Evolutionary conservation across 2,329 filamentous ascomycete species (phyloP), one percentile per base, ranked within the genome.

Genomic region (Talaromyces sp.): DNA sequence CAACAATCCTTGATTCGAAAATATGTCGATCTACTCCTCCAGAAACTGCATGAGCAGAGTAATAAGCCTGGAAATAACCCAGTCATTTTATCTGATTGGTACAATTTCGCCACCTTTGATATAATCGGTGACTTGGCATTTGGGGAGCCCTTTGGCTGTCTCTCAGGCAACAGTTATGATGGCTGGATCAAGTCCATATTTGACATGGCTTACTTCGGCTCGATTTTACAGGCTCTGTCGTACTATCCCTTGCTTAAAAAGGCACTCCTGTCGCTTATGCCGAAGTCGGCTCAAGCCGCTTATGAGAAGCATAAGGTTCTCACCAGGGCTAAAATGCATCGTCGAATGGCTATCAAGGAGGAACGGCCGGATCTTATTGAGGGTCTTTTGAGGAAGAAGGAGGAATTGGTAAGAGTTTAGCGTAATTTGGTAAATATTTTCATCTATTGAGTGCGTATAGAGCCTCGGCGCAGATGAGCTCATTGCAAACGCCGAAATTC

Each of bases 101-200:
- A 71, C 52, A 77, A 77, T 31, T 78, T 69, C 50, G 72, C 73
- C 1, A 75, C 75, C 1, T 81, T 80, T 60, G 78, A 81, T 62
- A 72, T 81, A 19, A 75, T 81, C 47, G 78, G 78, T 0, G 77
- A 81, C 37, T 63, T 82, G 0, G 70, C 74, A 0, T 81, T 81
- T 57, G 78, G 79, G 0, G 75, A 80, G 39, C 65, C 73, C 0
- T 82, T 81, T 65, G 70, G 72, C 8, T 62, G 59, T 37, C 33
- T 65, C 5, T 22, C 61, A 24, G 39, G 43, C 16, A 31, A 39
- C 14, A 31, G 22, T 24, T 61, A 61, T 35, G 60, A 62, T 31
- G 43, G 24, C 19, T 64, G 58, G 47, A 59, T 64, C 24, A 41
- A 50, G 22, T 50, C 56, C 10, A 60, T 64, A 11, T 54, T 64